These are phyloP conservation scores for Priceomyces haplophilus DNA, from an alignment of 805 yeast genomes.

Conservation along the genomic window DNA sequence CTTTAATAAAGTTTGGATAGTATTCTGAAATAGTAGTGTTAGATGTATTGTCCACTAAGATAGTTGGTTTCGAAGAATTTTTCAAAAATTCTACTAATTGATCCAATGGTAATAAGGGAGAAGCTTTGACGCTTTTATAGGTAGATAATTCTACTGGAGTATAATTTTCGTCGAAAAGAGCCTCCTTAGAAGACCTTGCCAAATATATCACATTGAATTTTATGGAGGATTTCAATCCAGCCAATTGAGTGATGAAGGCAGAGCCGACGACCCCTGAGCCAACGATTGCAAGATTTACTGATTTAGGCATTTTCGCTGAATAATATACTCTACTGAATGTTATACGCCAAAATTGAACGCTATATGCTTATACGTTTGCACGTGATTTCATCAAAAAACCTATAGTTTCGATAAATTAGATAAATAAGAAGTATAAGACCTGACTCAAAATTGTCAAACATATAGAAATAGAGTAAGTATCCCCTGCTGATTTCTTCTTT, in stretches of 20 bases:
- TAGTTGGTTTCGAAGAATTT: conserved; percentile 68
- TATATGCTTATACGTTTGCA: background rate
- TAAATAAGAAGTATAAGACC: background rate
- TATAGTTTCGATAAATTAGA: too few species aligned
- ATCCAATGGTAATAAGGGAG: conserved; percentile 51
- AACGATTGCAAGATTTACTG: conserved; percentile 44
- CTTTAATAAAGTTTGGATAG: conserved; percentile 69
- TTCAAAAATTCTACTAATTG: conserved; percentile 62
- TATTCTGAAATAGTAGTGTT: conserved; percentile 70
- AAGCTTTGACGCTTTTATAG: conserved; percentile 52
- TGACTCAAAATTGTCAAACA: background rate
- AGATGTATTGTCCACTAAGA: conserved; percentile 93
- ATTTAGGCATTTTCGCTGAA: conserved; percentile 21
- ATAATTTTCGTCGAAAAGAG: conserved; percentile 67
- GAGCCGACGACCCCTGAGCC: conserved; percentile 96
- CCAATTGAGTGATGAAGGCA: conserved; percentile 81
- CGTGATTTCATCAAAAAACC: background rate
- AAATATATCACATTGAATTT: conserved; percentile 75
- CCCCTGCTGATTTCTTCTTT: background rate
- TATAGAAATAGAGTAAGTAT: background rate
- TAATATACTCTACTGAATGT: background rate
- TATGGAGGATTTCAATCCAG: conserved; percentile 56
- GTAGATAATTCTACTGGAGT: conserved; percentile 61
- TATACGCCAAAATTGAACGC: background rate
- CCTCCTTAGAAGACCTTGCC: conserved; percentile 66